Percentiles rank a stretch among this genome's conserved stretches.
These are phyloP conservation scores for Elongisporangium anandrum DNA, from an alignment of 352 stramenopile genomes.

Conservation along the genomic window DNA sequence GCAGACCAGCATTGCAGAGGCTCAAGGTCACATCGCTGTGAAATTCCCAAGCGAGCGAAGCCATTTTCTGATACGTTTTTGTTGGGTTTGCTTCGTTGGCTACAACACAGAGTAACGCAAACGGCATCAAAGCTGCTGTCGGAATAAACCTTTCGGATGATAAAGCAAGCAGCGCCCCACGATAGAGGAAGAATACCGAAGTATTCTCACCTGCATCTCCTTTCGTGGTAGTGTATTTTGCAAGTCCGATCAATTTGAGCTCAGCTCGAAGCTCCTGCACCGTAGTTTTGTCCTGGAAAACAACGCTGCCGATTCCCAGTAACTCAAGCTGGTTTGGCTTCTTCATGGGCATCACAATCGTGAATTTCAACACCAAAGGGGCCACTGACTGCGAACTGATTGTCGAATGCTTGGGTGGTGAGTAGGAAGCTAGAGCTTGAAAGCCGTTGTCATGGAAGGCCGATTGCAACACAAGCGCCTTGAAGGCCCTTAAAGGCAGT, in stretches of 20 bases:
- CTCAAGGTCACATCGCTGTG: slow-evolving; percentile 12
- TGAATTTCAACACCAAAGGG: slow-evolving; percentile 20
- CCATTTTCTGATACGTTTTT: not conserved
- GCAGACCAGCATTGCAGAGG: slow-evolving; percentile 23
- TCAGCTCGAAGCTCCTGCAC: slow-evolving; percentile 13
- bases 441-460: slow-evolving; percentile 19
- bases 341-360: slow-evolving; percentile 1
- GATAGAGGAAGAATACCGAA: slow-evolving; percentile 26
- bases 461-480: slow-evolving; percentile 23
- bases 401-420: slow-evolving; percentile 3
- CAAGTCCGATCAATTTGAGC: not conserved
- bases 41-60: slow-evolving; percentile 15
- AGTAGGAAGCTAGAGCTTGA: slow-evolving; percentile 3
- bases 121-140: slow-evolving; percentile 21
- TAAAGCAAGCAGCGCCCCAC: slow-evolving; percentile 15
- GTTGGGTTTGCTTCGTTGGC: not conserved
- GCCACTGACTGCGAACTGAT: not conserved
- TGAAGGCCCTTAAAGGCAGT: slow-evolving; percentile 11
- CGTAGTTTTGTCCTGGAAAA: slow-evolving; percentile 12
- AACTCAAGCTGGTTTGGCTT: slow-evolving; percentile 6
- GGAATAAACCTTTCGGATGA: slow-evolving; percentile 14
- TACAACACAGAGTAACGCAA: slow-evolving; percentile 15
- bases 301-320: slow-evolving; percentile 10
- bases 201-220: slow-evolving; percentile 2
- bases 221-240: not conserved